Evolutionary conservation across 306 rosid genomes (phyloP), one percentile per base, ranked within the genome.

Genomic region (Inga laurina): DNA sequence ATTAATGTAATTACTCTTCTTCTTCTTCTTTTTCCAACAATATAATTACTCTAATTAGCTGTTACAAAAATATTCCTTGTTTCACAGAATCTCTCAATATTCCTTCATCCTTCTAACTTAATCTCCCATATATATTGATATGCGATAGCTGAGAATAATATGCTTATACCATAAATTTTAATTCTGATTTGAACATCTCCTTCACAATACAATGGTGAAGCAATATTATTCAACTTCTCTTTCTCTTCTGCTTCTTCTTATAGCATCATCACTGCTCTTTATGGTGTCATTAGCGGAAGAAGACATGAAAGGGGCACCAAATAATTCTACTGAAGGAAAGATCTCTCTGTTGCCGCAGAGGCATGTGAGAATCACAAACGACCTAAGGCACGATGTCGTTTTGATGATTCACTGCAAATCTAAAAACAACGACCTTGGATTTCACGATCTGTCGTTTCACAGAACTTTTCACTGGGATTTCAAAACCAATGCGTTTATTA

Each of bases 351-450:
- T 22, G 13, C 32, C 74, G 10, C 4, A 3, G 22, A 72, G 57
- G 76, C 76, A 52, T 22, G 54, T 44, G 37, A 44, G 4, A 1
- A 72, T 72, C 56, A 72, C 56, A 19, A 72, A 72, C 57, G 76
- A 44, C 86, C 48, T 54, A 87, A 87, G 9, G 67, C 85, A 83
- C 84, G 88, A 85, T 85, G 0, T 2, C 21, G n/a, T 45, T 43
- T 11, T 43, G 34, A 44, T 2, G 21, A 72, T 21, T 15, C 76
- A 22, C 16, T 72, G 76, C 21, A n/a, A 72, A 44, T 72, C 76
- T 10, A 72, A 59, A 4, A 5, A 59, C 6, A 10, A 59, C 10
- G 66, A 56, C n/a, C 12, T 56, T 3, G 64, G 64, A 71, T 1
- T 10, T 4, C 75, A 71, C 35, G 1, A 72, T 37, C 30, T 72